Base-by-base conservation (phyloP, 768 basidiomycete genomes). In the Kwoniella shandongensis region DNA sequence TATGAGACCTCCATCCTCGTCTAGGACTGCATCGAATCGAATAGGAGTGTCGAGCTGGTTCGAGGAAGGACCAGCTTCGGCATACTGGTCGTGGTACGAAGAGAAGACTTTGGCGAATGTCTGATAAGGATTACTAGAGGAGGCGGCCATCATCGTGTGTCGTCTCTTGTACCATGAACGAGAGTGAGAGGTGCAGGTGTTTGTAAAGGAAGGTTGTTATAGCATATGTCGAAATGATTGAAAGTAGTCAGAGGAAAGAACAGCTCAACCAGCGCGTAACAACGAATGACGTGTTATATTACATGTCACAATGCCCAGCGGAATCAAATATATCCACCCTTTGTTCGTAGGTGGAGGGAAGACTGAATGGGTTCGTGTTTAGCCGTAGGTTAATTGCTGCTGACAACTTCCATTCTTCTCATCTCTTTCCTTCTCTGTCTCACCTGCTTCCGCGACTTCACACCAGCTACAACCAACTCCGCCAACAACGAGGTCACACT, bases 21-120 rank as follows among this genome's bases (percentile, higher is more conserved):
- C 70, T 38, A 72, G 32, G 4, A 72, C 60, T 12, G 56, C 68
- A 54, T 72, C 67, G 26, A 59, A 61, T 18, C 60, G 63, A 20
- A 72, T 51, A 17, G 65, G 60, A 3, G 54, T 51, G 45, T 69
- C 70, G 15, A 72, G 62, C 39, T 66, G 63, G 23, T 44, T 35
- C 20, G 55, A 58, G 13, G 70, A 72, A 20, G 70, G 65, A 17
- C 70, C 70, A 15, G 69, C 61, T 51, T 63, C 58, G 23, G 63
- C 50, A 63, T 72, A 66, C 36, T 69, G 66, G 29, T 61, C 59
- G 27, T 72, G 70, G 32, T 69, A 72, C n/a, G 66, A 61, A 2
- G 62, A 59, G 35, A 69, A 53, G 13, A 63, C 55, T 48, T 65
- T 61, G 13, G 70, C 67, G 57, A 72, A 72, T 6, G 66, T 44